Percentiles rank a stretch among this genome's conserved stretches.
These are phyloP conservation scores for Fusarium anthophilum DNA, from an alignment of 2,329 filamentous ascomycete species.

Conservation along the genomic window DNA sequence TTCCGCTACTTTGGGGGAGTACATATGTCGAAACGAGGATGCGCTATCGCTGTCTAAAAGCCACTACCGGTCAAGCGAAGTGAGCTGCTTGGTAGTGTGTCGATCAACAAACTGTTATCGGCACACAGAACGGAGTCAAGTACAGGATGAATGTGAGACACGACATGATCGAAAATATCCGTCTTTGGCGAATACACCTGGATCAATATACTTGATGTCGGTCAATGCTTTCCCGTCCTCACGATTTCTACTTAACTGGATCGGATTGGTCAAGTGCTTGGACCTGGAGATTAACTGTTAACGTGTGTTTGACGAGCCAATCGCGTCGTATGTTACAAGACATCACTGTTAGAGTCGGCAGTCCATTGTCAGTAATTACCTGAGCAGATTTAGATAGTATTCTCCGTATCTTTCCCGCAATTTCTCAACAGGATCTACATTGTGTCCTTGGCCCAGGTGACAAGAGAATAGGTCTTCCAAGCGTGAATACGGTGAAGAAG, in stretches of 20 bases:
- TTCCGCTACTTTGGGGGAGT: not conserved
- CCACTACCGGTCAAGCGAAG: conserved; percentile 25
- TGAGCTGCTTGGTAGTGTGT: conserved; percentile 1
- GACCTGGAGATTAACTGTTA: not conserved
- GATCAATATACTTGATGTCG: not conserved
- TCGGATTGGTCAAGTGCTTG: not conserved
- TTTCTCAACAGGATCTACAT: not conserved
- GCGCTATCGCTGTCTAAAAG: not conserved
- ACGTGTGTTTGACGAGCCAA: not conserved
- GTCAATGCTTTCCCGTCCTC: not conserved
- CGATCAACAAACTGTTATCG: not conserved
- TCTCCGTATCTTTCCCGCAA: not conserved
- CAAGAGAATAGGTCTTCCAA: not conserved
- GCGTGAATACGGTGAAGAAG: not conserved
- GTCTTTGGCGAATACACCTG: not conserved
- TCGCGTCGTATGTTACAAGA: not conserved
- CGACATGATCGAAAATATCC: not conserved
- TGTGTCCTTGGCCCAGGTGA: not conserved
- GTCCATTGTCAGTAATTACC: not conserved
- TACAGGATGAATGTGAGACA: not conserved
- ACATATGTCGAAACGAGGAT: not conserved
- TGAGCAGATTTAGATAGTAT: not conserved
- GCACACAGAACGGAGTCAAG: not conserved
- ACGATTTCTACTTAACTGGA: not conserved
- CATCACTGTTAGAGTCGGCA: not conserved